phyloP scores from a whole-genome alignment of 495 filamentous ascomycete species.

The Penicillium verhagenii region DNA sequence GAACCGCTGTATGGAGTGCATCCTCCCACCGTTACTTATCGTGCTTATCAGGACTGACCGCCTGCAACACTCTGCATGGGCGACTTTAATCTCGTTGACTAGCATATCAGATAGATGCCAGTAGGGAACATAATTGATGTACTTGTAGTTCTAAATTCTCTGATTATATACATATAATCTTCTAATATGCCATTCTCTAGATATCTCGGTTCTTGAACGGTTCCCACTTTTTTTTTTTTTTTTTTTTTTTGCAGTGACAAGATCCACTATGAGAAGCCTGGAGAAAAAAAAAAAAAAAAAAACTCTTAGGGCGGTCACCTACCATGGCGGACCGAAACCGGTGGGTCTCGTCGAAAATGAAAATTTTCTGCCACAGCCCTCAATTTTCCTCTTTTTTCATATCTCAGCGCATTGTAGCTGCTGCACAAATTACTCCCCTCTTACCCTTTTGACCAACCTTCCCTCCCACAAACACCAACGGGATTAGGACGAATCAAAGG shows the following conservation, averaged over 20 bases:
- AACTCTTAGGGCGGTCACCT: constrained; percentile 18
- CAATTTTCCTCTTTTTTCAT: constrained; percentile 19
- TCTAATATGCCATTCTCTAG: no score
- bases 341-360: constrained; percentile 14
- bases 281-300: constrained; percentile 1
- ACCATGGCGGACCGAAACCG: constrained; percentile 10
- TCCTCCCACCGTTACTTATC: background rate
- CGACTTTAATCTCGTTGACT: background rate
- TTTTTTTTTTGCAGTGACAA: background rate
- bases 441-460: background rate
- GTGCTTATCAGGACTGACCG: background rate
- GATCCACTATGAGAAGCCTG: constrained; percentile 4
- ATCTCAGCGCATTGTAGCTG: constrained; percentile 27
- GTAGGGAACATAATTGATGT: background rate
- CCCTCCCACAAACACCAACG: background rate
- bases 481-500: constrained; percentile 6
- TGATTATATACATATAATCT: no score
- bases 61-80: background rate
- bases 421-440: constrained; percentile 7
- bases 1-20: no score
- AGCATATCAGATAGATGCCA: background rate
- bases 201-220: background rate
- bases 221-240: constrained; percentile 4
- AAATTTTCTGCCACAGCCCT: constrained; percentile 24
- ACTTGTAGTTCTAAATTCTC: no score